A percentile compares a stretch with the other conserved stretches of the same genome.
These are phyloP conservation scores for Elymus sibiricus DNA, from an alignment of 176 grass and related monocot genomes.

Conservation along the genomic window DNA sequence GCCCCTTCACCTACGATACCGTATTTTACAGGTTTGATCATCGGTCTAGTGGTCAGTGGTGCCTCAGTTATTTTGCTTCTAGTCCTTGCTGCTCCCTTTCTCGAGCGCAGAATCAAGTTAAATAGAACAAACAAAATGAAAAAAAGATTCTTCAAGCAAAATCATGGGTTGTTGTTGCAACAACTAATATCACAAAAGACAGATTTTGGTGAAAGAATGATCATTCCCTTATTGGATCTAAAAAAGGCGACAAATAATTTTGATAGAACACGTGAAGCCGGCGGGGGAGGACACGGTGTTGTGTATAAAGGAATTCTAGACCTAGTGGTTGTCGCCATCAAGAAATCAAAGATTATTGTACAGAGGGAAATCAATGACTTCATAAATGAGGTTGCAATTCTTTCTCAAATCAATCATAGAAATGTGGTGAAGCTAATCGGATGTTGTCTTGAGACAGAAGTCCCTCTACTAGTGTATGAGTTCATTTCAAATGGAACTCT, in stretches of 20 bases:
- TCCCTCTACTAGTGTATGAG: neutral
- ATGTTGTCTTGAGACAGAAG: conserved; percentile 6
- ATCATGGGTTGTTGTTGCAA: too few relatives aligned
- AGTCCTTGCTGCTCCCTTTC: too few relatives aligned
- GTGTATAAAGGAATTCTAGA: conserved; percentile 3
- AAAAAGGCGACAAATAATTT: conserved; percentile 1
- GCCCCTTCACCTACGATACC: too few relatives aligned
- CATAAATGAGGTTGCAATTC: conserved; percentile 28
- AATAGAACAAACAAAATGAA: too few relatives aligned
- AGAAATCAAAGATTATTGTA: neutral
- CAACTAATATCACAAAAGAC: too few relatives aligned
- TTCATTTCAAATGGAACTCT: neutral
- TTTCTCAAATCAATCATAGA: conserved; percentile 10
- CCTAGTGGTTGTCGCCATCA: neutral
- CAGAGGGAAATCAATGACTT: conserved; percentile 6
- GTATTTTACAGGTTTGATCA: too few relatives aligned
- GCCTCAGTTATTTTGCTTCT: too few relatives aligned
- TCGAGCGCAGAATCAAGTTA: too few relatives aligned
- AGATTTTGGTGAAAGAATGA: too few relatives aligned
- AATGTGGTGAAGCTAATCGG: neutral
- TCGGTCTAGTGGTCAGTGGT: too few relatives aligned
- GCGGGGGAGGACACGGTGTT: neutral
- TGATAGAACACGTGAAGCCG: neutral
- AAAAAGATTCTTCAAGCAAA: too few relatives aligned
- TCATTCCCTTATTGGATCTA: too few relatives aligned